phyloP scores from a whole-genome alignment of 495 filamentous ascomycete genomes.

The Bathelium albidoporum region DNA sequence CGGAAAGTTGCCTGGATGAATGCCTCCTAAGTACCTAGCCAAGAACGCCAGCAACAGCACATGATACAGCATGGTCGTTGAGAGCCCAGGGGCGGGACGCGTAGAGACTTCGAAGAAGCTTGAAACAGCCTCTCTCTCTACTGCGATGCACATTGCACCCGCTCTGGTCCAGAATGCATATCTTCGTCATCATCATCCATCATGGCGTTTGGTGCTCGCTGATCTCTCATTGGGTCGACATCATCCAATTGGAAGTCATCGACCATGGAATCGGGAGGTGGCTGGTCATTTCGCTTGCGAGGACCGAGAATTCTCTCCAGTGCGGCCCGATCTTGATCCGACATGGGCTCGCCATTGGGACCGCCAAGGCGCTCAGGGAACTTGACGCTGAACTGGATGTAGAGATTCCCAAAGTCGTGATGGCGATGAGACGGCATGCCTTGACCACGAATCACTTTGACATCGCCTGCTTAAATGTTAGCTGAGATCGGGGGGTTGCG shows the following conservation, averaged over 20 bases:
- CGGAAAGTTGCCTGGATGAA: background rate
- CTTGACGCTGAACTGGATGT: slow-evolving; percentile 94
- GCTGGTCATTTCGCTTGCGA: slow-evolving; percentile 46
- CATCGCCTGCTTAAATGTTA: slow-evolving; percentile 48
- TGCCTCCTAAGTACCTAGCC: background rate
- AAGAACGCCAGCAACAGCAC: background rate
- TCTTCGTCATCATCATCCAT: slow-evolving; percentile 83
- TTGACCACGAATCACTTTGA: slow-evolving; percentile 93
- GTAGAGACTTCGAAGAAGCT: background rate
- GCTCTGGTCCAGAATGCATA: slow-evolving; percentile 75
- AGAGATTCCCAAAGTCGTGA: slow-evolving; percentile 93
- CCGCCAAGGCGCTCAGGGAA: slow-evolving; percentile 52
- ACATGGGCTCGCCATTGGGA: slow-evolving; percentile 47
- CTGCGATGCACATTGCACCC: slow-evolving; percentile 96
- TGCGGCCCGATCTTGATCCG: slow-evolving; percentile 39
- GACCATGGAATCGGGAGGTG: slow-evolving; percentile 74
- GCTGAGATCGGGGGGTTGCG: slow-evolving; percentile 5
- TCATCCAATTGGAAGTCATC: slow-evolving; percentile 80
- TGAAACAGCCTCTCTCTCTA: slow-evolving; percentile 44
- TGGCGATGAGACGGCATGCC: slow-evolving; percentile 97
- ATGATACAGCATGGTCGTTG: background rate
- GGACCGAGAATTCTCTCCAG: slow-evolving; percentile 76
- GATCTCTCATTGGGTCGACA: slow-evolving; percentile 64
- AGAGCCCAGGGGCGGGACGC: background rate
- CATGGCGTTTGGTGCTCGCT: slow-evolving; percentile 61